Percentiles rank a stretch among this genome's conserved stretches.
Conservation (phyloP, 352 stramenopile genomes). For the Sclerospora graminicola region DNA sequence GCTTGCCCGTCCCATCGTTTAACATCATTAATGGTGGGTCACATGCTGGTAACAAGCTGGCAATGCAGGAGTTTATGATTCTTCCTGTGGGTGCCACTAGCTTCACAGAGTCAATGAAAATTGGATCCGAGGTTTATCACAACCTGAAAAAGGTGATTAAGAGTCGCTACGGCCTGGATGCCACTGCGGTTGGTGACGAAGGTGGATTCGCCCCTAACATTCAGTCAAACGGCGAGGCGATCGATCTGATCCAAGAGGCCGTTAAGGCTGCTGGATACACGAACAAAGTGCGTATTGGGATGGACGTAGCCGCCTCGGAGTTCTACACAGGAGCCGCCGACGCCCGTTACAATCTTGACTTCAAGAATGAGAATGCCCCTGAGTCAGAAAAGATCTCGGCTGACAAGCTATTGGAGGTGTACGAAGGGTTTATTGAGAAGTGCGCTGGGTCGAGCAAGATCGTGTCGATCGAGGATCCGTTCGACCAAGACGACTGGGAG, state of each 20-base stretch:
- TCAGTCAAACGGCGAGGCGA: conserved; percentile 93
- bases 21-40: conserved; percentile 99
- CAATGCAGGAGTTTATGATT: conserved; percentile 99
- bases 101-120: conserved; percentile 95
- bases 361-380: conserved; percentile 90
- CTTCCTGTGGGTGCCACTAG: conserved; percentile 85
- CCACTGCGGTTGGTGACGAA: conserved; percentile 98
- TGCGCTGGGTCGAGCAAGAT: conserved; percentile 92
- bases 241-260: conserved; percentile 96
- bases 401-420: conserved; percentile 93
- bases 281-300: conserved; percentile 93
- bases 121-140: conserved; percentile 98
- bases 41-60: conserved; percentile 98
- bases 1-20: conserved; percentile 96
- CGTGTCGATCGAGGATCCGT: conserved; percentile 98
- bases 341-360: conserved; percentile 98
- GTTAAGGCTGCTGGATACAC: conserved; percentile 94
- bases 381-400: conserved; percentile 87
- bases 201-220: conserved; percentile 97
- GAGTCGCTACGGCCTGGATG: conserved; percentile 95
- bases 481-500: conserved; percentile 97
- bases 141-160: conserved; percentile 99
- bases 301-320: conserved; percentile 98
- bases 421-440: conserved; percentile 88
- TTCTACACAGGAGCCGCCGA: conserved; percentile 92